These are phyloP conservation scores for Anthostomella pinea DNA, from an alignment of 2,329 filamentous ascomycete genomes.

Conservation along the genomic window DNA sequence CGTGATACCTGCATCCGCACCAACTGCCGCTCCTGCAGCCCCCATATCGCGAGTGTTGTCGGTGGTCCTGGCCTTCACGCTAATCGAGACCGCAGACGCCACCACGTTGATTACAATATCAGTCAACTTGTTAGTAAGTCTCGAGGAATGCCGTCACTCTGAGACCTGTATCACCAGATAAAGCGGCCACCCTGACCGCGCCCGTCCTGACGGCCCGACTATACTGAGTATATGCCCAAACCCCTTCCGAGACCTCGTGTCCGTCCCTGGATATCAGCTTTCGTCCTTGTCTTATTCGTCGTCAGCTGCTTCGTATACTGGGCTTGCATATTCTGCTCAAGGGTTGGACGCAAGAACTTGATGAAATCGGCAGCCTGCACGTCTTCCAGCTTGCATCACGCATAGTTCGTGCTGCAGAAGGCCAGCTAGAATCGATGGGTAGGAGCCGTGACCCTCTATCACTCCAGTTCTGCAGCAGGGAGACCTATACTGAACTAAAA, in stretches of 20 bases:
- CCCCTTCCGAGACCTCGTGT: constrained; percentile 21
- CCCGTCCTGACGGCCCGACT: constrained; percentile 33
- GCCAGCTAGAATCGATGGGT: constrained; percentile 6
- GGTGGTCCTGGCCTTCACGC: constrained; percentile 34
- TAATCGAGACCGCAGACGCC: constrained; percentile 27
- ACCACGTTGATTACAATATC: constrained; percentile 28
- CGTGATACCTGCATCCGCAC: constrained; percentile 16
- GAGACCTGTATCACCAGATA: background rate
- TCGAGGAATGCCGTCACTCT: background rate
- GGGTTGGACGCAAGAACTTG: constrained; percentile 42
- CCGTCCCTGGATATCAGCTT: constrained; percentile 41
- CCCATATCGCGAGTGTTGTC: constrained; percentile 31
- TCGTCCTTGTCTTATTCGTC: constrained; percentile 34
- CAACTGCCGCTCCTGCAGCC: constrained; percentile 11
- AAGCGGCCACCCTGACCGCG: too few species aligned
- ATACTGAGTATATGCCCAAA: constrained; percentile 27
- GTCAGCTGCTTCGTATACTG: constrained; percentile 12
- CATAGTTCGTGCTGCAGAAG: constrained; percentile 31
- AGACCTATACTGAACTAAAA: constrained; percentile 5
- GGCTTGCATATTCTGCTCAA: constrained; percentile 25
- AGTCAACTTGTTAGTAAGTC: too few species aligned
- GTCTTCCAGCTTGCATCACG: constrained; percentile 45
- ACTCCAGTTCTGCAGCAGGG: constrained; percentile 7
- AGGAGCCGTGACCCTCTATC: constrained; percentile 6
- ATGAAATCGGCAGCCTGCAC: constrained; percentile 51